Evolutionary conservation across 1,284 basidiomycete genomes (phyloP), one percentile per base, ranked within the genome.

Genomic region (Sparassis latifolia): DNA sequence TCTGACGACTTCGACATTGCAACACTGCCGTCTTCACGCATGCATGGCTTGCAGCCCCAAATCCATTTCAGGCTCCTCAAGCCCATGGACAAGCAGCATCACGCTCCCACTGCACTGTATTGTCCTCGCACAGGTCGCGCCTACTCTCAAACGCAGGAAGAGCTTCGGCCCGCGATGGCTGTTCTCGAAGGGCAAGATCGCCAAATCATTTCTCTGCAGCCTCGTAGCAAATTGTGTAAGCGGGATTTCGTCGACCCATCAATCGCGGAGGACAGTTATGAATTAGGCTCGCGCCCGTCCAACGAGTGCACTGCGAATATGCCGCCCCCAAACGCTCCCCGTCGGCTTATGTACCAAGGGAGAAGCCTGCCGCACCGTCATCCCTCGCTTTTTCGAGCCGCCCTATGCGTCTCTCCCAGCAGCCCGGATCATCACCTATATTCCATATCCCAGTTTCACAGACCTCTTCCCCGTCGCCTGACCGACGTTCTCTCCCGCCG

Each of bases 181-280:
- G 3, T 70, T 69, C 42, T 50, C 61, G 30, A 69, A 69, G 47
- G 65, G 66, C 27, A 68, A 47, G 67, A 63, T 31, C 55, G 50
- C 28, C 55, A 59, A 29, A 39, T 48, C 6, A 29, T 12, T 35
- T 42, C n/a, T 12, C 46, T 39, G 20, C 35, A 45, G 33, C 40
- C 3, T 5, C 33, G 28, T 7, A 61, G n/a, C 35, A 55, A 20
- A 33, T 47, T 61, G 5, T 62, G 61, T 2, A 49, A 51, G 29
- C 63, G 63, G 63, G 63, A 65, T n/a, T 54, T 65, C 35, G 52
- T 64, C 28, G 57, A 58, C 37, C 27, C 39, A 20, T 9, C 32
- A 2, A 31, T 3, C 20, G 37, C 47, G 33, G 48, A 28, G 30
- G 32, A 35, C n/a, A 38, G 1, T 38, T n/a, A n/a, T 38, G 35